Evolutionary conservation across 352 stramenopile genomes (phyloP).

Genomic region (Phytophthora kernoviae): DNA sequence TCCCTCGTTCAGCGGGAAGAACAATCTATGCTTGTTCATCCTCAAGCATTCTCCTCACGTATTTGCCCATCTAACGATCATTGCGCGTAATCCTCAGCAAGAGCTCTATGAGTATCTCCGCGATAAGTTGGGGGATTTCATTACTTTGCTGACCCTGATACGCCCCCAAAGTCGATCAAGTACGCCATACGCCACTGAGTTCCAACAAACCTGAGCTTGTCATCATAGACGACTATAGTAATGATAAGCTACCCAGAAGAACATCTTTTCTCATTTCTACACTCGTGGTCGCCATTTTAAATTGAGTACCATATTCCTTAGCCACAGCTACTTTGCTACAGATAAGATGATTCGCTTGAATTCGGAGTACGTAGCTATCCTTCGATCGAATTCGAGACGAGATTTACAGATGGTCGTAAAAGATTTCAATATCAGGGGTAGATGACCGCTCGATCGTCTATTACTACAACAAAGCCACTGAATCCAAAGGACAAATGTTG

Average conservation of each 20-base stretch:
- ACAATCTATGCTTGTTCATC: slow-evolving; percentile 1
- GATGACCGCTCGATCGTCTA: too few species aligned
- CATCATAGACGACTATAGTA: slow-evolving; percentile 20
- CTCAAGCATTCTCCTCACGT: slow-evolving; percentile 10
- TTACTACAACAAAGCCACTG: neutral
- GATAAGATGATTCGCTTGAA: slow-evolving; percentile 1
- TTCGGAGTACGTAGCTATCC: neutral
- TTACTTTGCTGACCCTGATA: slow-evolving; percentile 4
- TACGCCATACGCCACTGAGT: neutral
- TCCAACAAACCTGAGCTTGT: slow-evolving; percentile 13
- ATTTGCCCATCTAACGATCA: slow-evolving; percentile 7
- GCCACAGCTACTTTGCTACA: neutral
- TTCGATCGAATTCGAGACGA: neutral
- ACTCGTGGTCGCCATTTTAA: neutral
- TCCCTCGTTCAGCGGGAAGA: slow-evolving; percentile 8
- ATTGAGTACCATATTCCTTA: neutral
- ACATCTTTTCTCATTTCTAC: neutral
- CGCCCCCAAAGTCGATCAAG: neutral
- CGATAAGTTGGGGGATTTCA: slow-evolving; percentile 8
- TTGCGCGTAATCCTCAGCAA: slow-evolving; percentile 6
- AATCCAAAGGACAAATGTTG: neutral
- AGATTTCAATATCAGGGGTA: neutral
- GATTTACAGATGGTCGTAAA: neutral
- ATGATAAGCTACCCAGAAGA: slow-evolving; percentile 9
- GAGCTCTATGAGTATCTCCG: slow-evolving; percentile 10